These are phyloP conservation scores for Arachis stenosperma DNA, from an alignment of 306 rosid species.

Conservation along the genomic window DNA sequence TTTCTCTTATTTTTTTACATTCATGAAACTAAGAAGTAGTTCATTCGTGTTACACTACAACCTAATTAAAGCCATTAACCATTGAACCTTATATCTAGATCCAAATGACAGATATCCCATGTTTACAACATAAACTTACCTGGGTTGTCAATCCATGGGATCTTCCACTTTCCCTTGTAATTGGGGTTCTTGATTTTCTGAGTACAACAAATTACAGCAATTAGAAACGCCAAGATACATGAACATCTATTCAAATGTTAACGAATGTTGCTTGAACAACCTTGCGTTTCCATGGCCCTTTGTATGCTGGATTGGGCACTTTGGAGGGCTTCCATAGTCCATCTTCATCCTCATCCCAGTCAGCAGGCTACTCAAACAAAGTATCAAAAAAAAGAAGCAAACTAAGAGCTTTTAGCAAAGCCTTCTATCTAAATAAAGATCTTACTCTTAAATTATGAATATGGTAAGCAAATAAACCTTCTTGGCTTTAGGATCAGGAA, in stretches of 20 bases:
- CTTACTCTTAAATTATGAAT: constrained; percentile 22
- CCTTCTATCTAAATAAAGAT: constrained; percentile 14
- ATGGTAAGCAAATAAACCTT: constrained; percentile 54
- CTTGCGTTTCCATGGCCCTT: constrained; percentile 96
- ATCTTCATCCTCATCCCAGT: constrained; percentile 93
- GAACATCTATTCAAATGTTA: constrained; percentile 28
- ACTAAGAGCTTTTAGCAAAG: constrained; percentile 29
- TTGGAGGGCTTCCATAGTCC: constrained; percentile 89
- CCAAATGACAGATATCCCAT: constrained; percentile 17
- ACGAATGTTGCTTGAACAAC: constrained; percentile 47
- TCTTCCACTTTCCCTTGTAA: constrained; percentile 96
- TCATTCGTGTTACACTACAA: constrained; percentile 18
- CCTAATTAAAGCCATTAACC: constrained; percentile 26
- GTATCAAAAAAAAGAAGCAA: constrained; percentile 8
- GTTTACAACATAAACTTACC: constrained; percentile 52
- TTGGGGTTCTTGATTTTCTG: constrained; percentile 98
- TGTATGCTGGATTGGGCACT: constrained; percentile 92
- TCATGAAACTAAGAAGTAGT: constrained; percentile 13
- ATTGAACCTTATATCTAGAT: constrained; percentile 24
- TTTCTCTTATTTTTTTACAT: too few species aligned
- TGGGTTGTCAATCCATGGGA: constrained; percentile 91
- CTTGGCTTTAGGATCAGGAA: constrained; percentile 85
- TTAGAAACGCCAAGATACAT: constrained; percentile 33
- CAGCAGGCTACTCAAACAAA: constrained; percentile 63
- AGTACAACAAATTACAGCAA: constrained; percentile 32